Evolutionary conservation across 1,284 basidiomycete genomes (phyloP), one percentile per base, ranked within the genome.

Genomic region (Rugosomyces carneus): DNA sequence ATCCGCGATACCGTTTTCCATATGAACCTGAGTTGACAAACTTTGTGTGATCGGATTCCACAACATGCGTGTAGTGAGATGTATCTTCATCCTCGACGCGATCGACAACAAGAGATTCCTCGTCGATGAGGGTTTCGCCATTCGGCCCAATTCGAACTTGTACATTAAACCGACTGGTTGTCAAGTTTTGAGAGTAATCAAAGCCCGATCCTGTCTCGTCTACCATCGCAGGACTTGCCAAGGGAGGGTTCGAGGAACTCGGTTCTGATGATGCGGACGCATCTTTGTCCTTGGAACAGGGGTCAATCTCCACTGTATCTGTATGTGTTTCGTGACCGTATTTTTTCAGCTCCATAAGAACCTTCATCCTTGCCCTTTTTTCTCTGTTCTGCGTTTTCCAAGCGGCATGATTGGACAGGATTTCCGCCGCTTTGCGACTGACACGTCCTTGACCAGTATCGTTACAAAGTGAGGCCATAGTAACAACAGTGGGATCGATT

Each of bases 11-110:
- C 47, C 84, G 82, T 65, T 81, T 90, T 35, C 81, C 78, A 58
- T 89, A 90, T 0, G 85, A 85, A 15, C 76, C 75, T n/a, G 86
- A 89, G 61, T 93, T 94, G 49, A 89, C 78, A 56, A 93, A 92
- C 57, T 88, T 86, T 10, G 81, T 82, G 42, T 76, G 72, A 55
- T 93, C 89, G 0, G 84, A 85, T 61, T 93, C 90, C 45, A 91
- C 84, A 20, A 93, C 72, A 51, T 89, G 84, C 2, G 83, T 85
- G 60, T 89, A 88, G 44, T 78, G 71, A 11, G 76, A 71, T 1
- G 81, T 83, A 37, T 81, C 80, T 42, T 79, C 74, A 37, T 74
- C 76, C 49, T 80, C 81, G 26, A 73, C 69, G 11, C 84, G 77
- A 55, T 89, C 85, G 27, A 91, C 82, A 47, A 82, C 79, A 11